Evolutionary conservation across 108 stramenopile genomes (phyloP).

Genomic region (Poteriospumella lacustris): DNA sequence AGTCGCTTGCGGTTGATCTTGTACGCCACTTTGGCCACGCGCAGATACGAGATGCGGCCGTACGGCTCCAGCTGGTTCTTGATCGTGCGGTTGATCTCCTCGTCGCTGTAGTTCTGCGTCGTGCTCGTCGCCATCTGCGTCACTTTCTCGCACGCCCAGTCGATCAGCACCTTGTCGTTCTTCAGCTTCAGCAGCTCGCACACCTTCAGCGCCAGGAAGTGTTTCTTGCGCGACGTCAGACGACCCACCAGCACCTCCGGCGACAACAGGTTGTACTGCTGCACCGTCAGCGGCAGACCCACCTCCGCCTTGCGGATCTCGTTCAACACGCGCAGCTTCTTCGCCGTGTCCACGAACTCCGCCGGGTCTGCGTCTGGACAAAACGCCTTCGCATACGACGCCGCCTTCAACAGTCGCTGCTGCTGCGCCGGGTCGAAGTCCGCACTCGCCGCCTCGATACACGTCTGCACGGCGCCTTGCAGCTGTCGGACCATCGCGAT

Average conservation of each 20-base stretch:
- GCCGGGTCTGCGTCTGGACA: constrained; percentile 57
- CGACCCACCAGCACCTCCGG: constrained; percentile 58
- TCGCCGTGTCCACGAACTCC: constrained; percentile 64
- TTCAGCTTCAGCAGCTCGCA: constrained; percentile 42
- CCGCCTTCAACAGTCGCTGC: constrained; percentile 79
- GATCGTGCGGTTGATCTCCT: constrained; percentile 19
- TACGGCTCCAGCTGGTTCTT: constrained; percentile 1
- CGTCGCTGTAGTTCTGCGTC: not conserved
- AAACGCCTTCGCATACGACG: constrained; percentile 86
- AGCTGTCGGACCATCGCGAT: constrained; percentile 63
- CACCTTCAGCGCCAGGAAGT: constrained; percentile 46
- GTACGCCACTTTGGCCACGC: not conserved
- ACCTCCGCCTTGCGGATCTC: constrained; percentile 64
- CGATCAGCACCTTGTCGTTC: constrained; percentile 44
- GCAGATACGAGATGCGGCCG: not conserved
- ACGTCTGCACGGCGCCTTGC: constrained; percentile 68
- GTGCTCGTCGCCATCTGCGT: not conserved
- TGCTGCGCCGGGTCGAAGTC: constrained; percentile 79
- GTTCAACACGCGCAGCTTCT: constrained; percentile 77
- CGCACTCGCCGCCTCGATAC: constrained; percentile 72
- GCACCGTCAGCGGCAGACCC: constrained; percentile 72
- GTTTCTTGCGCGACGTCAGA: constrained; percentile 35
- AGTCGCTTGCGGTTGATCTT: not conserved
- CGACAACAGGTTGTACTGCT: constrained; percentile 73
- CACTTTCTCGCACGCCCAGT: constrained; percentile 51